Percentiles rank a stretch among this genome's conserved stretches.
phyloP scores from a whole-genome alignment of 2,329 filamentous ascomycete genomes.

The Aureobasidium sp. region DNA sequence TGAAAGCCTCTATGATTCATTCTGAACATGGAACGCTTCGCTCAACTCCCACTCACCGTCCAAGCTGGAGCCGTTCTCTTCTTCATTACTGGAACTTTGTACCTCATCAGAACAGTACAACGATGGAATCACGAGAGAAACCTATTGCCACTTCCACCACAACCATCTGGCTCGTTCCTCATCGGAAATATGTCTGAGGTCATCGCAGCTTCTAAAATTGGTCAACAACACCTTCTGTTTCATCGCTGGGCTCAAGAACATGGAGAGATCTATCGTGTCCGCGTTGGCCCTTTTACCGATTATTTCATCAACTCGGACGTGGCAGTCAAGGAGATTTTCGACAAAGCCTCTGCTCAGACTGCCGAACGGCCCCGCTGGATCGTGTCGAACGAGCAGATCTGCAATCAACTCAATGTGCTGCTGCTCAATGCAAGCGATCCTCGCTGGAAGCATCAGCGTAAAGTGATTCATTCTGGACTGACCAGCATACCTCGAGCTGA shows the following conservation, averaged over 20 bases:
- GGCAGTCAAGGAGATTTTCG: slow-evolving; percentile 15
- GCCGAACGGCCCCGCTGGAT: slow-evolving; percentile 16
- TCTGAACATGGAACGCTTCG: background rate
- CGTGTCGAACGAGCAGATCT: slow-evolving; percentile 17
- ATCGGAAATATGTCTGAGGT: background rate
- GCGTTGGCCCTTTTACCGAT: slow-evolving; percentile 5
- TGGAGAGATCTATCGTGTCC: slow-evolving; percentile 14
- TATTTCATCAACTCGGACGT: slow-evolving; percentile 9
- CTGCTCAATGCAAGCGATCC: slow-evolving; percentile 14
- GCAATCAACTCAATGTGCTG: slow-evolving; percentile 16
- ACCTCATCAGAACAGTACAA: background rate
- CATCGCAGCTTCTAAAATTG: background rate
- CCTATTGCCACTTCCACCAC: background rate
- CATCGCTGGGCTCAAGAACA: slow-evolving; percentile 8
- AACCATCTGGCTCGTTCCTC: background rate
- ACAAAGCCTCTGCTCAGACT: slow-evolving; percentile 11
- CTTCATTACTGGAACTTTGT: background rate
- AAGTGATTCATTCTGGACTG: slow-evolving; percentile 12
- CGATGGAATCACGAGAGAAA: background rate
- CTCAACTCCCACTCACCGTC: background rate
- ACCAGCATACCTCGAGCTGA: slow-evolving; percentile 17
- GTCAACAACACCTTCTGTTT: slow-evolving; percentile 4
- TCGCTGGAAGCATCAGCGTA: slow-evolving; percentile 16
- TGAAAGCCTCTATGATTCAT: too few species aligned
- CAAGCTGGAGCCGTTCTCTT: background rate